Conservation (phyloP, 768 basidiomycete species). For the Russula dissimulans region DNA sequence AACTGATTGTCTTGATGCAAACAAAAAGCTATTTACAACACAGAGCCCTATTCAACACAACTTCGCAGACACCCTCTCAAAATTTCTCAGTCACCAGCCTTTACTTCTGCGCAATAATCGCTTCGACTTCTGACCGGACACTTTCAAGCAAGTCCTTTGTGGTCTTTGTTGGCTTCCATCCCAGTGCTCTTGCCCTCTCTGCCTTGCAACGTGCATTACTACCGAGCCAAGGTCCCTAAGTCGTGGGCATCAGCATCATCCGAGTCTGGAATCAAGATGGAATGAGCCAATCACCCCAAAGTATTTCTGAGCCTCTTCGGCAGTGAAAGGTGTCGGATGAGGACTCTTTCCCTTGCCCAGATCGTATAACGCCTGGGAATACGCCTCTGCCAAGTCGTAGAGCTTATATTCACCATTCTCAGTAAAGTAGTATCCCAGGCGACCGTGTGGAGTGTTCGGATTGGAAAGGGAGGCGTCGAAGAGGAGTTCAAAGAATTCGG, state of each 20-base stretch:
- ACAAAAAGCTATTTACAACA: no score
- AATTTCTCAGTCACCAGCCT: background rate
- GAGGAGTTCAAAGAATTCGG: constrained; percentile 35
- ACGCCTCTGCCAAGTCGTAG: constrained; percentile 29
- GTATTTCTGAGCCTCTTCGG: constrained; percentile 34
- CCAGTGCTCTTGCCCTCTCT: constrained; percentile 35
- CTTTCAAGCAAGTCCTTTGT: constrained; percentile 43
- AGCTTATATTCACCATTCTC: constrained; percentile 28
- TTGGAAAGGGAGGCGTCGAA: constrained; percentile 30
- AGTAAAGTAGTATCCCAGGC: constrained; percentile 31
- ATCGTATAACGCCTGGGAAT: constrained; percentile 29
- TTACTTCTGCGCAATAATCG: constrained; percentile 7
- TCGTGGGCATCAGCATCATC: background rate
- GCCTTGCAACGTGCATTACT: constrained; percentile 37
- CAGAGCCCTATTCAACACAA: no score
- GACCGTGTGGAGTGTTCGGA: constrained; percentile 24
- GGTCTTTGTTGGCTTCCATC: constrained; percentile 44
- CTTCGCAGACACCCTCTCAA: background rate
- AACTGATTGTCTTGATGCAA: no score
- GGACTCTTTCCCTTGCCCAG: constrained; percentile 26
- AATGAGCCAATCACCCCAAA: constrained; percentile 22
- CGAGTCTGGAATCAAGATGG: background rate
- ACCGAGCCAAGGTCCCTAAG: constrained; percentile 18
- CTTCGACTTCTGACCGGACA: constrained; percentile 38
- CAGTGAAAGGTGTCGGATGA: constrained; percentile 37